phyloP scores from a whole-genome alignment of 2,329 filamentous ascomycete genomes.

The Trichophyton rubrum region DNA sequence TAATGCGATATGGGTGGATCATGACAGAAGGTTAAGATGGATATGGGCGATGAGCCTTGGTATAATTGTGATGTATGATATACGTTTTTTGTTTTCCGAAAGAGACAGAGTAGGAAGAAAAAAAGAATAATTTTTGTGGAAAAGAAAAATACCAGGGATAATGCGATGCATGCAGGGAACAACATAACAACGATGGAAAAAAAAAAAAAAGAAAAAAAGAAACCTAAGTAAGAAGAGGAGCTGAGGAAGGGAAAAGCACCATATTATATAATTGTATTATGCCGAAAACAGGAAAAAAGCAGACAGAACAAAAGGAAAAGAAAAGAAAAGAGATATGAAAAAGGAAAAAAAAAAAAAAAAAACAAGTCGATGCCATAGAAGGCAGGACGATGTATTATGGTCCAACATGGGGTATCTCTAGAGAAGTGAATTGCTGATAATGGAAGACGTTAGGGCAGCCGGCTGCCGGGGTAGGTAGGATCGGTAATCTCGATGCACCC shows the following conservation, averaged over 20 bases:
- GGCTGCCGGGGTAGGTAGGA: conserved; percentile 6
- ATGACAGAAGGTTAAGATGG: not conserved
- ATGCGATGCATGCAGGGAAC: not conserved
- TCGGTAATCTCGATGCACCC: too few species aligned
- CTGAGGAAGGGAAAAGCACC: not conserved
- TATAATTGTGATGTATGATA: not conserved
- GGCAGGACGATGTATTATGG: conserved; percentile 4
- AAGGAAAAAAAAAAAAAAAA: not conserved
- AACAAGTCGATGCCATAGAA: not conserved
- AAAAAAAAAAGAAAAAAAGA: not conserved
- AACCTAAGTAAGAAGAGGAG: not conserved
- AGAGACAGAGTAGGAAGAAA: not conserved
- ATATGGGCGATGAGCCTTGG: not conserved
- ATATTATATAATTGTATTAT: conserved; percentile 4
- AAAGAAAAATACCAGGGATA: not conserved
- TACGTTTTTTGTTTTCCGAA: conserved; percentile 2
- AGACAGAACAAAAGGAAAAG: not conserved
- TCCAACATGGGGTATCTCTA: conserved; percentile 4
- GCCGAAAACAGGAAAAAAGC: not conserved
- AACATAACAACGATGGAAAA: too few species aligned
- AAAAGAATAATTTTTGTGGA: not conserved
- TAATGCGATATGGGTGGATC: not conserved
- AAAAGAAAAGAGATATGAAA: not conserved
- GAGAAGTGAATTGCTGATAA: conserved; percentile 4
- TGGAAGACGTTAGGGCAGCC: conserved; percentile 8